Base-by-base conservation (phyloP, 129 eudicot genomes). In the Solidago caesia region DNA sequence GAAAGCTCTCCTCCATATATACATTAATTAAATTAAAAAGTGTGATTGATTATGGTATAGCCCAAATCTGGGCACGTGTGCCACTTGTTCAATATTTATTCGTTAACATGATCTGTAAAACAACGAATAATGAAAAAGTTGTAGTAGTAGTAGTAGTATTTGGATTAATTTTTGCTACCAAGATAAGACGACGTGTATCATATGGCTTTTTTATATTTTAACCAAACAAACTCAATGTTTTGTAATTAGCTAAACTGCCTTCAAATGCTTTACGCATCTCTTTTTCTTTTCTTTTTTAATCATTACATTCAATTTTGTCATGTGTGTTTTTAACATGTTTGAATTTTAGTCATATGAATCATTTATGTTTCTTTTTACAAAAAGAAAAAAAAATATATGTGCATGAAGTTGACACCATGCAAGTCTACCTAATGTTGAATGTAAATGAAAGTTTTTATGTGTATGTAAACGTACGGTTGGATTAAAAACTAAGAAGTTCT, bases 51-150 rank as follows among this genome's bases (percentile, higher is more conserved):
- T 80, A 78, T 74, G 56, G 77, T 65, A 7, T 60, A 80, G 64
- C 71, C 82, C 75, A 60, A 83, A 74, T 68, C 79, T 62, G 81
- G 91, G 85, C 75, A 43, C 74, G 71, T 66, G 69, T 84, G 80
- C 68, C 82, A 65, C 73, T 74, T 65, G 81, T 76, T 63, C 29
- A 70, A 33, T 2, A 16, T 44, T 52, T 46, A 62, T 77, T 77
- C 33, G 66, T 7, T 48, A 39, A 33, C 15, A 52, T 72, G 49
- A 52, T 25, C 2, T 46, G 60, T 52, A 2, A 64, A 64, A 44
- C 44, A 53, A 26, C 29, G 44, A 27, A 6, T 57, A 44, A 21
- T 39, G 27, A 6, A 57, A 46, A 74, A 29, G 39, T 67, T 56
- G 26, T 1, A 57, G 44, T 61, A 16, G 13, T 58, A 29, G 39